Evolutionary conservation across 225 moss, liverwort and hornwort genomes (phyloP).

Genomic region (Sphagnum contortum): DNA sequence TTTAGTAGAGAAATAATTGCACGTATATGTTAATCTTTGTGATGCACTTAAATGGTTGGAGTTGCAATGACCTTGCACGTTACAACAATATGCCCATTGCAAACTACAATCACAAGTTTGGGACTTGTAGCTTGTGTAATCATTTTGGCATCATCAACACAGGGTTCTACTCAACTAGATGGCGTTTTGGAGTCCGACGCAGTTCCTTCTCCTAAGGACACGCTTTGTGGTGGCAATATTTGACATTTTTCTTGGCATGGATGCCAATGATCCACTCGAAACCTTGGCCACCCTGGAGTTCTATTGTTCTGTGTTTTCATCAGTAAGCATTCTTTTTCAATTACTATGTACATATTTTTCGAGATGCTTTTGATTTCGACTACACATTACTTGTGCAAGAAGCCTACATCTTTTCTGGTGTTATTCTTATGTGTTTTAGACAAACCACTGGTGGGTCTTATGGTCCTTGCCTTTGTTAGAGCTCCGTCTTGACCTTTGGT

Average conservation of each 20-base stretch:
- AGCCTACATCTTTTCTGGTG: no score
- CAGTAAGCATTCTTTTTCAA: slow-evolving; percentile 40
- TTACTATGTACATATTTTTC: not conserved
- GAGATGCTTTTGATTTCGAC: no score
- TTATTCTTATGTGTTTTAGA: no score
- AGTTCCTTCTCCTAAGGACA: slow-evolving; percentile 67
- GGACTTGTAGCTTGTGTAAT: slow-evolving; percentile 88
- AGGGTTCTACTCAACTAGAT: slow-evolving; percentile 46
- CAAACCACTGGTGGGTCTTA: no score
- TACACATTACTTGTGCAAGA: no score
- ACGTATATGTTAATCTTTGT: no score
- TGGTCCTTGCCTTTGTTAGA: no score
- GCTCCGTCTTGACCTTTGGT: no score
- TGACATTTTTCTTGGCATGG: slow-evolving; percentile 90
- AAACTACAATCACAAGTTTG: slow-evolving; percentile 91
- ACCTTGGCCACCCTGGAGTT: slow-evolving; percentile 97
- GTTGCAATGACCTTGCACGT: slow-evolving; percentile 33
- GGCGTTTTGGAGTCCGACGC: slow-evolving; percentile 51
- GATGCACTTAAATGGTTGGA: no score
- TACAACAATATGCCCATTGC: slow-evolving; percentile 94
- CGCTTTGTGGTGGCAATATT: slow-evolving; percentile 96
- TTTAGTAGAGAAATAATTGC: no score
- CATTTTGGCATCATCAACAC: slow-evolving; percentile 78
- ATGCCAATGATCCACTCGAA: slow-evolving; percentile 98
- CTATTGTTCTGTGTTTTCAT: slow-evolving; percentile 86